Percentiles rank a stretch among this genome's conserved stretches.
Evolutionary conservation across 2,329 filamentous ascomycete species (phyloP).

Genomic region (Botrytis galanthina): DNA sequence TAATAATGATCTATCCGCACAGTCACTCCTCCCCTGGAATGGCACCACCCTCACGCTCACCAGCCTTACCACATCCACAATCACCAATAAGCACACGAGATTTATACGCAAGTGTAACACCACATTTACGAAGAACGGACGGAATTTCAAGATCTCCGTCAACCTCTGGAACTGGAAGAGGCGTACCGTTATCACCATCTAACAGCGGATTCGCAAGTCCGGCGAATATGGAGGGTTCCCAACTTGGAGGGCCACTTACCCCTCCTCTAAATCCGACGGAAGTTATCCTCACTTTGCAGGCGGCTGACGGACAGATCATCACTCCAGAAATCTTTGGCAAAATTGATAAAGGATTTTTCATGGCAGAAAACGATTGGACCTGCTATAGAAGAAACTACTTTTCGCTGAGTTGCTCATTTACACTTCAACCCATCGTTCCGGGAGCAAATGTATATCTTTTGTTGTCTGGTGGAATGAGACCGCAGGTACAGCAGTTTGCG

Average conservation of each 20-base stretch:
- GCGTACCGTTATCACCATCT: conserved; percentile 38
- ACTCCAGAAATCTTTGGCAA: conserved; percentile 63
- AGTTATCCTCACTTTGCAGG: conserved; percentile 48
- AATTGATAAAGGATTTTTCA: conserved; percentile 71
- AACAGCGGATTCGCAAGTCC: conserved; percentile 39
- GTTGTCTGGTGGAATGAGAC: conserved; percentile 27
- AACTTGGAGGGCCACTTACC: conserved; percentile 27
- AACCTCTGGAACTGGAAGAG: conserved; percentile 32
- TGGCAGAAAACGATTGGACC: conserved; percentile 65
- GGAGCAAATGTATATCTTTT: conserved; percentile 44
- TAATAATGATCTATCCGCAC: conserved; percentile 35
- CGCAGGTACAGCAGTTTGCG: conserved; percentile 55
- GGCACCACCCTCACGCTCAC: conserved; percentile 37
- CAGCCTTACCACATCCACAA: conserved; percentile 36
- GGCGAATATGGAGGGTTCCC: conserved; percentile 37
- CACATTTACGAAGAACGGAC: conserved; percentile 34
- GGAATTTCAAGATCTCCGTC: conserved; percentile 39
- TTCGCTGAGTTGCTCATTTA: conserved; percentile 62
- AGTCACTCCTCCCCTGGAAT: conserved; percentile 37
- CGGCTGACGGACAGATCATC: conserved; percentile 50
- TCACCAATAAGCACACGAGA: conserved; percentile 37
- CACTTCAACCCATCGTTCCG: conserved; percentile 48
- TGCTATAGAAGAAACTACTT: conserved; percentile 75
- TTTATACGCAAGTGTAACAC: conserved; percentile 37
- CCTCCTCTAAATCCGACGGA: conserved; percentile 42